Evolutionary conservation across 1,284 basidiomycete genomes (phyloP).

Genomic region (Chiua sp.): DNA sequence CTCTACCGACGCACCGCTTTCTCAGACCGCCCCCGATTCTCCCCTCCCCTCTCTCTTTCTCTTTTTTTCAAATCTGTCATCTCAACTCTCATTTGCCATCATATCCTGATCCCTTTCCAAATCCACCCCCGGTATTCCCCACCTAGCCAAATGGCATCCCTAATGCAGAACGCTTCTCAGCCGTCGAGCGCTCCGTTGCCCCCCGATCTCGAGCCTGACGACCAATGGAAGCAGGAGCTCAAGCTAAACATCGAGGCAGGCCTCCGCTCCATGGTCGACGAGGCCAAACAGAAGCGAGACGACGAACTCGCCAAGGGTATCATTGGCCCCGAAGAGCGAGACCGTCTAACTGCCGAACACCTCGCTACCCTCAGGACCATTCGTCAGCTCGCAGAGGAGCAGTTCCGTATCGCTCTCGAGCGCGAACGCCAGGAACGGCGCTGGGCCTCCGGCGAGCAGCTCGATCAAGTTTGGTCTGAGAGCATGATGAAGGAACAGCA

Average conservation of each 20-base stretch:
- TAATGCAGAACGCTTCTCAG: constrained; percentile 26
- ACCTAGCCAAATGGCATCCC: constrained; percentile 40
- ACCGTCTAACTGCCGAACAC: constrained; percentile 44
- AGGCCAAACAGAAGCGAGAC: constrained; percentile 50
- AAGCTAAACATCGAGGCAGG: constrained; percentile 48
- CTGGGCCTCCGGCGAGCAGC: constrained; percentile 43
- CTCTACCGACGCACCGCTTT: constrained; percentile 12
- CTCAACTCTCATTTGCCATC: not conserved
- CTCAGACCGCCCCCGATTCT: not conserved
- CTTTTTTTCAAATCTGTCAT: not conserved
- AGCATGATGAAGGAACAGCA: constrained; percentile 48
- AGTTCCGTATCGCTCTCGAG: constrained; percentile 45
- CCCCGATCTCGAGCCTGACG: constrained; percentile 55
- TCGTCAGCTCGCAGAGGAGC: constrained; percentile 44
- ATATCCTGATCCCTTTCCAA: constrained; percentile 8
- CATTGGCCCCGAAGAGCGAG: constrained; percentile 34
- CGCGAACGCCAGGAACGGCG: constrained; percentile 48
- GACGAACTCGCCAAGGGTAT: constrained; percentile 40
- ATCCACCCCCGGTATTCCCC: constrained; percentile 4
- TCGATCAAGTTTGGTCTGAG: constrained; percentile 42
- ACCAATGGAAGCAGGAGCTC: constrained; percentile 54
- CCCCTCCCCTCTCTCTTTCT: no score
- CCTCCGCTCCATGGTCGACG: constrained; percentile 50
- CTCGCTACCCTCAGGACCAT: constrained; percentile 45
- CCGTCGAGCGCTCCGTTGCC: constrained; percentile 22